These are phyloP conservation scores for Saitozyma sp. DNA, from an alignment of 768 basidiomycete species.

Conservation along the genomic window DNA sequence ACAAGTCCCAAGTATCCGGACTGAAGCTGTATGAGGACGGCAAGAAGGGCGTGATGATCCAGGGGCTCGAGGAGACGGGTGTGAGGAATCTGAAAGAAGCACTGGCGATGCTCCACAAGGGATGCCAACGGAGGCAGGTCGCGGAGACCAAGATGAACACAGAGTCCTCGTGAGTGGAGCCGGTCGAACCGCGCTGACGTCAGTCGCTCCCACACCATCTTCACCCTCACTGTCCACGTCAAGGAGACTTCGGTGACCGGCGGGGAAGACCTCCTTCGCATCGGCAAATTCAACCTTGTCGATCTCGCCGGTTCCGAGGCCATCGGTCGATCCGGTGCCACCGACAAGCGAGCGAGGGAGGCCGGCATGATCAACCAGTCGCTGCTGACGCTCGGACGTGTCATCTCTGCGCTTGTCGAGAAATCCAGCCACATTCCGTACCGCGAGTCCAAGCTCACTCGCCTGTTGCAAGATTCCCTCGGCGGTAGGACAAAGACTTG, in stretches of 20 bases:
- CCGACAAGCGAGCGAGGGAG: conserved; percentile 89
- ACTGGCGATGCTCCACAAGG: conserved; percentile 77
- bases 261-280: conserved; percentile 84
- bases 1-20: conserved; percentile 44
- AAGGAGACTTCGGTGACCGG: conserved; percentile 69
- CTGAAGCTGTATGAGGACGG: conserved; percentile 93
- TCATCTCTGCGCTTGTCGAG: conserved; percentile 94
- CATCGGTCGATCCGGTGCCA: conserved; percentile 91
- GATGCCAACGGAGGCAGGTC: conserved; percentile 85
- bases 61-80: conserved; percentile 85
- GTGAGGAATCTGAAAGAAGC: conserved; percentile 83
- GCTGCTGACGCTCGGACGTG: conserved; percentile 90
- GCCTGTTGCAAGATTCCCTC: conserved; percentile 96
- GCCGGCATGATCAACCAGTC: conserved; percentile 99
- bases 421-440: conserved; percentile 90
- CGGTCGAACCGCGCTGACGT: neutral
- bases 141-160: conserved; percentile 98
- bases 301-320: conserved; percentile 98
- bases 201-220: conserved; percentile 93
- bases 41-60: conserved; percentile 83
- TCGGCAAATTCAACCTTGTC: conserved; percentile 95
- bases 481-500: conserved; percentile 97
- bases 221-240: conserved; percentile 90
- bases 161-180: conserved; percentile 46
- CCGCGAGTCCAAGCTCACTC: conserved; percentile 95